A percentile compares a stretch with the other conserved stretches of the same genome.
Conservation (phyloP, 2,329 filamentous ascomycete species). For the Mariannaea elegans region DNA sequence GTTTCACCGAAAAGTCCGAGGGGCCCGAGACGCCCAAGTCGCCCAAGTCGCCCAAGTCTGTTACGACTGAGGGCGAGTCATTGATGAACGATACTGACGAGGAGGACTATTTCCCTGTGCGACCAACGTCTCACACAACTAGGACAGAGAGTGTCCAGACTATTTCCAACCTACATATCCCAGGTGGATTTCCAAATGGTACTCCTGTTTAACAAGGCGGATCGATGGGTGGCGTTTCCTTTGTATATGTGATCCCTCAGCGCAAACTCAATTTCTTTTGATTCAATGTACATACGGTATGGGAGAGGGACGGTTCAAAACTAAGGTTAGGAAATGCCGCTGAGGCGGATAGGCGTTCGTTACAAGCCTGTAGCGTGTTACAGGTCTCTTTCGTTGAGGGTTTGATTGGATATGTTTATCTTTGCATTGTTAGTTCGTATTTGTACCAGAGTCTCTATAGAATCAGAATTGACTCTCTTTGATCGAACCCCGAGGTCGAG, state of each 20-base stretch:
- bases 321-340: slow-evolving; percentile 13
- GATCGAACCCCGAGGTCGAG: too few relatives aligned
- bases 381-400: slow-evolving; percentile 35
- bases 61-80: slow-evolving; percentile 34
- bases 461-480: too few relatives aligned
- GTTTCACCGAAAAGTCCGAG: slow-evolving; percentile 13
- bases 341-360: slow-evolving; percentile 33
- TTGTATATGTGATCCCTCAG: slow-evolving; percentile 16
- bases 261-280: slow-evolving; percentile 16
- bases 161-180: slow-evolving; percentile 74
- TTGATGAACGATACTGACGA: slow-evolving; percentile 34
- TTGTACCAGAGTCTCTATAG: too few relatives aligned
- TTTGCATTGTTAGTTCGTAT: not conserved
- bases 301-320: slow-evolving; percentile 17
- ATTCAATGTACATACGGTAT: slow-evolving; percentile 15
- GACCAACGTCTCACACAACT: slow-evolving; percentile 38
- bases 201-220: slow-evolving; percentile 54
- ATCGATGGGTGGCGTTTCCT: slow-evolving; percentile 41
- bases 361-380: too few relatives aligned
- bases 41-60: slow-evolving; percentile 26
- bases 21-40: too few relatives aligned
- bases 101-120: slow-evolving; percentile 34
- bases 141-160: slow-evolving; percentile 59
- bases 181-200: slow-evolving; percentile 69
- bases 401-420: slow-evolving; percentile 8